These are phyloP conservation scores for Pythium aristosporum DNA, from an alignment of 352 stramenopile genomes.

Conservation along the genomic window DNA sequence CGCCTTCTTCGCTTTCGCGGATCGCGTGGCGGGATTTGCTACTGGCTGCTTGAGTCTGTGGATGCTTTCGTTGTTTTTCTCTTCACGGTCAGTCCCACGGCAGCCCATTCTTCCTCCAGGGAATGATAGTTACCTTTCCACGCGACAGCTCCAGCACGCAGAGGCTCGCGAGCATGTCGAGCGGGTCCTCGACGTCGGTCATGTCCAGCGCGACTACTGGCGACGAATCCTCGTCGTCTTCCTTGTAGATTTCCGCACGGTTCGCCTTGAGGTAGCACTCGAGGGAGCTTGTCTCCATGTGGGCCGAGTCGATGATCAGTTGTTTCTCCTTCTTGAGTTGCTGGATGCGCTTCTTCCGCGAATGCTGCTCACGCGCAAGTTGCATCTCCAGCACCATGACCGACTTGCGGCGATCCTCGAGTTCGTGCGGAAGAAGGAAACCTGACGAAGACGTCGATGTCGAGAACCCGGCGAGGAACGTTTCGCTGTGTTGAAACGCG, in stretches of 20 bases:
- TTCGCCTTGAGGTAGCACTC: not conserved
- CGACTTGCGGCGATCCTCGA: constrained; percentile 20
- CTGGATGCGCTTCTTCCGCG: not conserved
- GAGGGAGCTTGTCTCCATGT: not conserved
- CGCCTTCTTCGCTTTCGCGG: not conserved
- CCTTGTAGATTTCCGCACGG: not conserved
- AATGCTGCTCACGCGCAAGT: not conserved
- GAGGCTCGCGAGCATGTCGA: constrained; percentile 17
- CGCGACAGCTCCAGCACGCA: constrained; percentile 13
- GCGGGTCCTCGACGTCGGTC: constrained; percentile 10
- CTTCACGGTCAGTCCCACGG: not conserved
- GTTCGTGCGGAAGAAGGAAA: constrained; percentile 27
- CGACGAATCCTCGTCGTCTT: not conserved
- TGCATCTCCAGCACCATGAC: not conserved
- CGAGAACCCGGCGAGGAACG: not conserved
- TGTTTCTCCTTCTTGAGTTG: constrained; percentile 10
- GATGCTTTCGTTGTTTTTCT: not conserved
- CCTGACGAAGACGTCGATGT: not conserved
- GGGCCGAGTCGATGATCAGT: constrained; percentile 15
- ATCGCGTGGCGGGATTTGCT: not conserved
- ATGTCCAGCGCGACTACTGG: constrained; percentile 6
- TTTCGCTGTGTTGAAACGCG: not conserved
- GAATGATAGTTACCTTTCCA: not conserved
- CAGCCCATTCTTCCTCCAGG: not conserved
- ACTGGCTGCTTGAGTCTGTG: not conserved